A percentile compares a stretch with the other conserved stretches of the same genome.
Conservation (phyloP, 768 basidiomycete species). For the Hemileccinum impolitum region DNA sequence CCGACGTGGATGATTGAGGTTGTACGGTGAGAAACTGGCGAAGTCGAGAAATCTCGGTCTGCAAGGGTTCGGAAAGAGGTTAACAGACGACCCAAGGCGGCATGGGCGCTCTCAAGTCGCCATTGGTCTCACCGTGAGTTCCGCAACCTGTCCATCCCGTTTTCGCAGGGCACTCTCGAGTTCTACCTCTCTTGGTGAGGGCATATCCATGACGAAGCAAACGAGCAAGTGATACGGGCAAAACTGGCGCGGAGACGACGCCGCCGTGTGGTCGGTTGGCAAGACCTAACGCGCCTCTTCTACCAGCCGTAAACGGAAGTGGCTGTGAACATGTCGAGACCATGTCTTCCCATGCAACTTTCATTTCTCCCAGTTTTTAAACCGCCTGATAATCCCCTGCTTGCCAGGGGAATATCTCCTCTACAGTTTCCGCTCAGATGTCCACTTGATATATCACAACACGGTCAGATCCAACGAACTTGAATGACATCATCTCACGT, state of each 20-base stretch:
- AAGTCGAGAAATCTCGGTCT: conserved; percentile 74
- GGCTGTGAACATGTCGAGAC: too few species aligned
- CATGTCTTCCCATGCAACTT: too few species aligned
- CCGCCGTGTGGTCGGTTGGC: conserved; percentile 30
- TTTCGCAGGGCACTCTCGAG: conserved; percentile 76
- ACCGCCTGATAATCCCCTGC: too few species aligned
- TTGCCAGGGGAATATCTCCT: too few species aligned
- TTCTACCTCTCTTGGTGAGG: conserved; percentile 73
- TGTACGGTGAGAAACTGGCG: conserved; percentile 63
- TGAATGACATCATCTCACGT: conserved; percentile 24
- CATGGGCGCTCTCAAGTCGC: conserved; percentile 20
- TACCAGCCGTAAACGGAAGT: conserved; percentile 29
- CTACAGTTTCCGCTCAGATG: too few species aligned
- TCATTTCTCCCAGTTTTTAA: conserved; percentile 4
- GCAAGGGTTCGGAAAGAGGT: conserved; percentile 10
- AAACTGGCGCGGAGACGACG: conserved; percentile 14
- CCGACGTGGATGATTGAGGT: conserved; percentile 53
- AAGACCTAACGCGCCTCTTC: conserved; percentile 28
- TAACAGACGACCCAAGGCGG: conserved; percentile 17
- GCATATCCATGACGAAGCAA: conserved; percentile 55
- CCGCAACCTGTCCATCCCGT: conserved; percentile 67
- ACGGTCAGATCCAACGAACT: too few species aligned
- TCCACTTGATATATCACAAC: too few species aligned
- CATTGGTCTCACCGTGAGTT: conserved; percentile 60
- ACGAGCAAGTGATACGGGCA: conserved; percentile 11